Conservation (phyloP, 2,329 filamentous ascomycete species). For the Neonectria hederae region DNA sequence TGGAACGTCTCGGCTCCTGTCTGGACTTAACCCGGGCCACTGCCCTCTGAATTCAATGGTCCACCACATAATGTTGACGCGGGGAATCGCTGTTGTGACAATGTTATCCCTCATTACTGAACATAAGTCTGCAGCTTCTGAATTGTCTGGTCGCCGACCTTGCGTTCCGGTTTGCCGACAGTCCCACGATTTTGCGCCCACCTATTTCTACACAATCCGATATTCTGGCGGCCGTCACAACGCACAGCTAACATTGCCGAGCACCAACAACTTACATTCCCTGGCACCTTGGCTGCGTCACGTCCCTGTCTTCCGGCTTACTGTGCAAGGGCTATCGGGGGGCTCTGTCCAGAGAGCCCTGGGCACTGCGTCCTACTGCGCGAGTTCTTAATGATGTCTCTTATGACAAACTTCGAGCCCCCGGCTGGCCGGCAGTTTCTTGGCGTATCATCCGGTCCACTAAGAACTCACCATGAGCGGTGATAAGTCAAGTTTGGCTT, state of each 20-base stretch:
- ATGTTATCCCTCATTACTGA: conserved; percentile 21
- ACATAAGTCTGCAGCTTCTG: conserved; percentile 20
- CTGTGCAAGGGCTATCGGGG: background rate
- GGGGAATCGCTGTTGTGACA: conserved; percentile 31
- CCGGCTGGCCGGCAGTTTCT: background rate
- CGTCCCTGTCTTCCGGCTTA: conserved; percentile 8
- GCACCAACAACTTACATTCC: too few species aligned
- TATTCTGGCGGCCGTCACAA: background rate
- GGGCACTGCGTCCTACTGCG: background rate
- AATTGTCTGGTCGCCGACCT: conserved; percentile 9
- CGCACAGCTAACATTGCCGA: conserved; percentile 9
- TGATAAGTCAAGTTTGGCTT: background rate
- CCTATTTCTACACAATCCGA: background rate
- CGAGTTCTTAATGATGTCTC: conserved; percentile 5
- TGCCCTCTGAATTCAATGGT: conserved; percentile 20
- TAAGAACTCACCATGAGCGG: background rate
- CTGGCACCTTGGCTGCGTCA: conserved; percentile 15
- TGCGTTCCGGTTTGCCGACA: conserved; percentile 22
- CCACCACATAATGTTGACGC: conserved; percentile 32
- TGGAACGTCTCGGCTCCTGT: conserved; percentile 23
- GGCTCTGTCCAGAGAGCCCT: background rate
- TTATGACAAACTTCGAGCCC: background rate
- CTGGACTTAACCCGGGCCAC: conserved; percentile 24
- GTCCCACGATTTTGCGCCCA: conserved; percentile 6
- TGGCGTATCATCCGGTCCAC: background rate